phyloP scores from a whole-genome alignment of 2,329 filamentous ascomycete species.

The Delphinella strobiligena region DNA sequence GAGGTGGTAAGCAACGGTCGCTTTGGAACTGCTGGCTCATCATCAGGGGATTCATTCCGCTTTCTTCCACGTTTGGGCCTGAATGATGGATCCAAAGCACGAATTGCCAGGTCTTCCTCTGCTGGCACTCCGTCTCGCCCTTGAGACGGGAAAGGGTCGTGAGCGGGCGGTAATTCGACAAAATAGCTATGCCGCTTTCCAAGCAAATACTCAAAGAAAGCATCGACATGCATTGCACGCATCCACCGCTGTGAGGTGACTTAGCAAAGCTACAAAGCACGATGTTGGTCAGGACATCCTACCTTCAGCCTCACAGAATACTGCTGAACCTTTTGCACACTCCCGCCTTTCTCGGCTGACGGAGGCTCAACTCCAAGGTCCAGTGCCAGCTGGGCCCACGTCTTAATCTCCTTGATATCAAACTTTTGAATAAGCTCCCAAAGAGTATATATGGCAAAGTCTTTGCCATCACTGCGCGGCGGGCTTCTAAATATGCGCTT shows the following conservation, averaged over 20 bases:
- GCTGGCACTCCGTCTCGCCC: constrained; percentile 70
- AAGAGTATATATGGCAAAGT: constrained; percentile 64
- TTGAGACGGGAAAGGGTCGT: constrained; percentile 50
- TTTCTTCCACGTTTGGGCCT: constrained; percentile 50
- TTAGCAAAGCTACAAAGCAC: neutral
- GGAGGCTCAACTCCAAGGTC: constrained; percentile 82
- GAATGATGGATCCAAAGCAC: constrained; percentile 69
- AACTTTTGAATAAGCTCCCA: constrained; percentile 70
- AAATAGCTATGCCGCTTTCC: constrained; percentile 70
- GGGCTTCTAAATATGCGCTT: constrained; percentile 66
- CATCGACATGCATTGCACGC: constrained; percentile 90
- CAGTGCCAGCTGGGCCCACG: constrained; percentile 79
- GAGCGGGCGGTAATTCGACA: constrained; percentile 56
- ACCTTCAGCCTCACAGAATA: constrained; percentile 89
- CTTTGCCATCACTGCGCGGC: constrained; percentile 78
- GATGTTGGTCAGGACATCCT: constrained; percentile 15
- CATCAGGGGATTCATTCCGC: constrained; percentile 16
- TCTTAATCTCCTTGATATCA: constrained; percentile 75
- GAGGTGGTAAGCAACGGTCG: constrained; percentile 9
- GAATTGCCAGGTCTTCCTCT: constrained; percentile 79
- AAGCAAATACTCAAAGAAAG: constrained; percentile 84
- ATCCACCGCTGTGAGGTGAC: constrained; percentile 55
- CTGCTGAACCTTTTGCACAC: constrained; percentile 86
- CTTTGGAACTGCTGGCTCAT: constrained; percentile 12
- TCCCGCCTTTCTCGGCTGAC: constrained; percentile 63